Conservation (phyloP, 31 red algal genomes). For the Odonthalia washingtoniensis region DNA sequence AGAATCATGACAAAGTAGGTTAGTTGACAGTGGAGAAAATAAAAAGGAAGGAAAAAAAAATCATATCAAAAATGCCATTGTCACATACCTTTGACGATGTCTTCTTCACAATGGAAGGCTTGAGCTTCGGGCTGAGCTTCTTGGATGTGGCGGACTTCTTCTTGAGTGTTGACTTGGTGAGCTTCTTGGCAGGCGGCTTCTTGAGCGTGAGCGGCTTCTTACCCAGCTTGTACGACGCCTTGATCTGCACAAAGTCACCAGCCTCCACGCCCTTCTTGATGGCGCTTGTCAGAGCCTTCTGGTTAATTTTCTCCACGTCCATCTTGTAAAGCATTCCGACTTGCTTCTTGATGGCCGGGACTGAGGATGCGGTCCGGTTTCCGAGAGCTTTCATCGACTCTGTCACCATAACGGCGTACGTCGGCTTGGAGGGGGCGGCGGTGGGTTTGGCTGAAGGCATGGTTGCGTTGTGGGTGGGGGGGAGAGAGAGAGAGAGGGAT, state of each 20-base stretch:
- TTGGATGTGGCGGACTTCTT: constrained; percentile 17
- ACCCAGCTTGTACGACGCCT: constrained; percentile 83
- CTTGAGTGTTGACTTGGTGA: constrained; percentile 40
- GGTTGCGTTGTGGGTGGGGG: too few species aligned
- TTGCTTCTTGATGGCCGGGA: constrained; percentile 73
- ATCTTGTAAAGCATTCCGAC: constrained; percentile 50
- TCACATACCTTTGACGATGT: constrained; percentile 5
- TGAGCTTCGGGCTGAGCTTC: not conserved
- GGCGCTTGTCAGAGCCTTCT: constrained; percentile 73
- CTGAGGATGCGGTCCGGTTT: constrained; percentile 69
- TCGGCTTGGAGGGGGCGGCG: constrained; percentile 63
- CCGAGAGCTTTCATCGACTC: constrained; percentile 63
- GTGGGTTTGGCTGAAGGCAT: too few species aligned
- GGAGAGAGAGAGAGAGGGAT: too few species aligned
- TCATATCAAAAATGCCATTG: not conserved
- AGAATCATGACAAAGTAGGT: not conserved
- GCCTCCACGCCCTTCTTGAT: constrained; percentile 76
- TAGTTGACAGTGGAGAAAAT: not conserved
- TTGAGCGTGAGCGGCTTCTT: constrained; percentile 48
- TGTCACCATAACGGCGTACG: constrained; percentile 76
- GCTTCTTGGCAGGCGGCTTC: constrained; percentile 47
- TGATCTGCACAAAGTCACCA: constrained; percentile 79
- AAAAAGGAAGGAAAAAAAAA: not conserved
- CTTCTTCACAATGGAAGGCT: not conserved
- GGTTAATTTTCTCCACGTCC: constrained; percentile 61